These are phyloP conservation scores for Lasiodiplodia sp. DNA, from an alignment of 2,329 filamentous ascomycete species.

Conservation along the genomic window DNA sequence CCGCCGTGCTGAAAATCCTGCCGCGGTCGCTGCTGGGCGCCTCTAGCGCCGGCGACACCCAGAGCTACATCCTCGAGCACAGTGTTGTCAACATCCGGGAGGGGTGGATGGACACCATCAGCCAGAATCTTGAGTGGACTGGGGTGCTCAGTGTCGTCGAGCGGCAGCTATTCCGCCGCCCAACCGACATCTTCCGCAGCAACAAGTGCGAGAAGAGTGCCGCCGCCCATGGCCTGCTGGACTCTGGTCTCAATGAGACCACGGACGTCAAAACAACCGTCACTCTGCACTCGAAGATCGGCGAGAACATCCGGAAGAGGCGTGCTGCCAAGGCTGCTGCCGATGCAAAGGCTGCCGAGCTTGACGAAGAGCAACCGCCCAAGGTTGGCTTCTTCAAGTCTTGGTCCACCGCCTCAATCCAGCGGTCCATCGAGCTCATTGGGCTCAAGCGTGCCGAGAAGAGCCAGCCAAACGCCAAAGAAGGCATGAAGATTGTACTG, in stretches of 20 bases:
- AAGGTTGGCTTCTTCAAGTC: slow-evolving; percentile 65
- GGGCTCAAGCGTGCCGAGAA: slow-evolving; percentile 79
- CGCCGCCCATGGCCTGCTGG: slow-evolving; percentile 38
- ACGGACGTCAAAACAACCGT: slow-evolving; percentile 79
- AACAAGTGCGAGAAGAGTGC: slow-evolving; percentile 37
- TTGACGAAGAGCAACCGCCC: slow-evolving; percentile 54
- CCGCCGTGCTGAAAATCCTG: slow-evolving; percentile 76
- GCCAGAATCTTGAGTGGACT: slow-evolving; percentile 81
- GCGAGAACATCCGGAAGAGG: slow-evolving; percentile 67
- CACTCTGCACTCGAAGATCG: slow-evolving; percentile 74
- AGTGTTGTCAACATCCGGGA: slow-evolving; percentile 80
- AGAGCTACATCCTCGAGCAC: slow-evolving; percentile 81
- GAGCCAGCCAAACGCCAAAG: slow-evolving; percentile 79
- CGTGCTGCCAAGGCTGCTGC: slow-evolving; percentile 54
- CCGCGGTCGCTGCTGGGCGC: slow-evolving; percentile 72
- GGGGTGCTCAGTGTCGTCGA: slow-evolving; percentile 81
- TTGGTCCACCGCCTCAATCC: slow-evolving; percentile 75
- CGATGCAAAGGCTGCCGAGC: slow-evolving; percentile 46
- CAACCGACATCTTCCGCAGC: slow-evolving; percentile 37
- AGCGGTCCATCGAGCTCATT: slow-evolving; percentile 80
- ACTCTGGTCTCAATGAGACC: slow-evolving; percentile 40
- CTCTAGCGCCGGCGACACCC: slow-evolving; percentile 66
- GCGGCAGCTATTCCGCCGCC: slow-evolving; percentile 71
- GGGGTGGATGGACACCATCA: slow-evolving; percentile 84
- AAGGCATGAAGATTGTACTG: slow-evolving; percentile 83